Base-by-base conservation (phyloP, 352 stramenopile genomes). In the Phytophthora sp. region DNA sequence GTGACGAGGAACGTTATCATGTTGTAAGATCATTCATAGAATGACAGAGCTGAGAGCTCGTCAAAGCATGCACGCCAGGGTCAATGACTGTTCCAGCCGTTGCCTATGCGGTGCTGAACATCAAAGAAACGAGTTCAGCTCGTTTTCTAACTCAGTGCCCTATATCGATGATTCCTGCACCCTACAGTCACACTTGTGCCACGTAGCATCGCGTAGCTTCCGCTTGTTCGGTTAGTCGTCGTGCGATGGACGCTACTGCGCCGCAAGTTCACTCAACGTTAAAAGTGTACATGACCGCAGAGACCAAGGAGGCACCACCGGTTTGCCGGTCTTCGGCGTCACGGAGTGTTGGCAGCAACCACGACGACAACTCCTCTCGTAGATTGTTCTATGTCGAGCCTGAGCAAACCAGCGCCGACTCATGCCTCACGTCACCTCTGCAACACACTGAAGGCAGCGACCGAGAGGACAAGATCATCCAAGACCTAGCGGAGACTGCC, bases 401-500 rank as follows among this genome's bases (percentile, higher is more conserved):
- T 23, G 27, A 54, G 9, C 20, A 23, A 21, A 23, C 27, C 8
- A n/a, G 5, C 17, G 32, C 20, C 46, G 23, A 45, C n/a, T 28
- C 18, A 17, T n/a, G n/a, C n/a, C n/a, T n/a, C n/a, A 18, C 0
- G 17, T 18, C 10, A 1, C 21, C 12, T 11, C 10, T 15, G 26
- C n/a, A 52, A 17, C 7, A 18, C 27, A n/a, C 12, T 13, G 44
- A 28, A 10, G 9, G 6, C 12, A 35, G 44, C 27, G 39, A 39
- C 27, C 17, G 21, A 20, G 59, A 69, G 17, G 52, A 73, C 26
- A 35, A 66, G 13, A 38, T 35, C 23, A 21, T 74, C 12, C 34
- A 30, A 9, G 41, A 41, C 20, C 28, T 74, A 27, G 61, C 61
- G 10, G 48, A 37, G 9, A 31, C 28, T 11, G 66, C 46, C 6